A percentile compares a stretch with the other conserved stretches of the same genome.
Evolutionary conservation across 2,329 filamentous ascomycete genomes (phyloP).

Genomic region (Neofusicoccum kwambonambiense): DNA sequence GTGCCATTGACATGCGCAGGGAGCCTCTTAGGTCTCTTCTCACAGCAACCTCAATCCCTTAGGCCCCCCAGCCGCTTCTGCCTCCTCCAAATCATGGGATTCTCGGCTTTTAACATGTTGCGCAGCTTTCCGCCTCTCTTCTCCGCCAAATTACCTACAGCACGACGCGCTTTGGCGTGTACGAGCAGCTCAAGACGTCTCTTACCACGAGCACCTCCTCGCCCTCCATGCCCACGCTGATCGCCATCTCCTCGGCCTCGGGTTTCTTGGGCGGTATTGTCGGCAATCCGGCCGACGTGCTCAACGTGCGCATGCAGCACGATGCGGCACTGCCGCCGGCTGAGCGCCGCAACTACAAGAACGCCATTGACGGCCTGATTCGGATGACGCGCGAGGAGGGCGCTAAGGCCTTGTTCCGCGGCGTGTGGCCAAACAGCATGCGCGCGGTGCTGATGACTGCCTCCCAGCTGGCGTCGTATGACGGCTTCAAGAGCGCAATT

Average conservation of each 20-base stretch:
- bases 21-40: background rate
- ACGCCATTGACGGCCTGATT: constrained; percentile 81
- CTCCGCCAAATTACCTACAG: constrained; percentile 92
- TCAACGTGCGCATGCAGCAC: constrained; percentile 99
- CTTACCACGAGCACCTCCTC: constrained; percentile 52
- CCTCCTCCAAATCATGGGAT: background rate
- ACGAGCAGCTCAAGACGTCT: constrained; percentile 83
- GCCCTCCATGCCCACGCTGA: constrained; percentile 72
- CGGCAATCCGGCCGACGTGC: constrained; percentile 91
- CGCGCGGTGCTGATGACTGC: constrained; percentile 87
- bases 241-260: constrained; percentile 78
- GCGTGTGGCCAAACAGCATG: constrained; percentile 78
- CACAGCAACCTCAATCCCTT: background rate
- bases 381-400: constrained; percentile 90
- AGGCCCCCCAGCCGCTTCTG: background rate
- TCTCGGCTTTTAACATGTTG: background rate
- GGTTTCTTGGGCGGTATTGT: constrained; percentile 86
- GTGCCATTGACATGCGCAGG: background rate
- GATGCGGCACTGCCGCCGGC: constrained; percentile 72
- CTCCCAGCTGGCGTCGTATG: constrained; percentile 79
- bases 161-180: constrained; percentile 93
- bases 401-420: constrained; percentile 71
- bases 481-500: constrained; percentile 72
- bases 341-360: constrained; percentile 80
- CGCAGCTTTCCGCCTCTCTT: constrained; percentile 78